Conservation (phyloP, 2,329 filamentous ascomycete species). For the Neonectria magnoliae region DNA sequence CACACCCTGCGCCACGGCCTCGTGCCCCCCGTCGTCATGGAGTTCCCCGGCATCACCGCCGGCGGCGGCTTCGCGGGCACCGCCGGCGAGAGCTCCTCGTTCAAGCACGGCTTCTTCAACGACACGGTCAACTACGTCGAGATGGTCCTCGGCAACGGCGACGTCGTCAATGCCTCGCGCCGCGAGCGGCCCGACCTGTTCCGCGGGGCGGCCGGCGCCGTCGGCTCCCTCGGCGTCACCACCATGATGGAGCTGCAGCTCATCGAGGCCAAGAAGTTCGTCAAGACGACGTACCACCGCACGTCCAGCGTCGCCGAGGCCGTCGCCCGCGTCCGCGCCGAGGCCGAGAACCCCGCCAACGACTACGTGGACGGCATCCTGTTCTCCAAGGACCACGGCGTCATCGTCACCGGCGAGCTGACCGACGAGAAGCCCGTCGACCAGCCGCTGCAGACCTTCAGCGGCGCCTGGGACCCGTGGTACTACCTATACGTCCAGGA, state of each 20-base stretch:
- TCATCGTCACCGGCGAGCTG: constrained; percentile 64
- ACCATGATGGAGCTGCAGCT: constrained; percentile 70
- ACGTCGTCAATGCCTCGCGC: constrained; percentile 59
- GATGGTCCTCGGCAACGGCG: constrained; percentile 69
- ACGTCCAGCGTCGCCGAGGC: constrained; percentile 55
- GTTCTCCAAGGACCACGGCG: constrained; percentile 57
- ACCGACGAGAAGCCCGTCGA: constrained; percentile 26
- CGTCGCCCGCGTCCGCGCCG: constrained; percentile 51
- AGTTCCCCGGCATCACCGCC: constrained; percentile 75
- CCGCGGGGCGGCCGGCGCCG: constrained; percentile 65
- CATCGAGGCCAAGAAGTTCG: constrained; percentile 61
- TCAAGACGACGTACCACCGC: constrained; percentile 65
- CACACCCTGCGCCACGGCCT: constrained; percentile 65
- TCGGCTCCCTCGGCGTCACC: constrained; percentile 69
- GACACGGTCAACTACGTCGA: constrained; percentile 69
- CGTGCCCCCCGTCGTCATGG: constrained; percentile 74
- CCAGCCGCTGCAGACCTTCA: constrained; percentile 53
- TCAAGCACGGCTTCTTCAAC: constrained; percentile 74
- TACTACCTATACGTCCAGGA: constrained; percentile 70
- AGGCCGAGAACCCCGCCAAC: background rate
- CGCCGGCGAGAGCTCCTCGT: constrained; percentile 73
- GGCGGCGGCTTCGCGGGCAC: constrained; percentile 75
- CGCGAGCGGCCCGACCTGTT: constrained; percentile 64
- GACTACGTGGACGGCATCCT: constrained; percentile 73
- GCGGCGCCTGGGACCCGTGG: constrained; percentile 67